phyloP scores from a whole-genome alignment of 257 asterid genomes.

The Nicotiana obtusifolia region DNA sequence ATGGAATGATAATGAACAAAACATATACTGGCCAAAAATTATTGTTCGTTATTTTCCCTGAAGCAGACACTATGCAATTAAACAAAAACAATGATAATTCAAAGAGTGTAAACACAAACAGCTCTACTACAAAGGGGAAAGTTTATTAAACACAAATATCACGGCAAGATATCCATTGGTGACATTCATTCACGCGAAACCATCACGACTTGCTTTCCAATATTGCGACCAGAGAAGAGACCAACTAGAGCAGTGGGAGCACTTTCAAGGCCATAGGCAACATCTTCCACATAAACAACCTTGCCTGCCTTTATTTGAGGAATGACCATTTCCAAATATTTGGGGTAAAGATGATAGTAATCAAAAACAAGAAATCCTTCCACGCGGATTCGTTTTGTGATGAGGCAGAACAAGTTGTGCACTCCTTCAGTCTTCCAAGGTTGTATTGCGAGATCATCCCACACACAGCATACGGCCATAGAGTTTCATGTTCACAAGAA shows the following conservation, averaged over 20 bases:
- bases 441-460: slow-evolving; percentile 4
- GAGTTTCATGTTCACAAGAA: neutral
- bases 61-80: neutral
- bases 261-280: neutral
- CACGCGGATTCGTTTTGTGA: slow-evolving; percentile 5
- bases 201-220: slow-evolving; percentile 7
- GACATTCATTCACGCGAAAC: neutral
- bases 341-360: slow-evolving; percentile 7
- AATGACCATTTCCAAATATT: slow-evolving; percentile 5
- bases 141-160: neutral
- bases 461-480: neutral
- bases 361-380: slow-evolving; percentile 6
- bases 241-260: slow-evolving; percentile 10
- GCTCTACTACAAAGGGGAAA: neutral
- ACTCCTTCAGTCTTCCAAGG: slow-evolving; percentile 1
- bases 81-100: neutral
- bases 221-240: slow-evolving; percentile 6
- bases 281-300: slow-evolving; percentile 8
- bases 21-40: neutral
- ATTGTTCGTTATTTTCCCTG: too few relatives aligned
- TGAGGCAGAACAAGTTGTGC: slow-evolving; percentile 7
- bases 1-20: neutral
- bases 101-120: neutral
- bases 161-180: neutral
- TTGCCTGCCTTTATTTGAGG: slow-evolving; percentile 7